These are phyloP conservation scores for Heterobasidion occidentale DNA, from an alignment of 1,284 basidiomycete genomes.

Conservation along the genomic window DNA sequence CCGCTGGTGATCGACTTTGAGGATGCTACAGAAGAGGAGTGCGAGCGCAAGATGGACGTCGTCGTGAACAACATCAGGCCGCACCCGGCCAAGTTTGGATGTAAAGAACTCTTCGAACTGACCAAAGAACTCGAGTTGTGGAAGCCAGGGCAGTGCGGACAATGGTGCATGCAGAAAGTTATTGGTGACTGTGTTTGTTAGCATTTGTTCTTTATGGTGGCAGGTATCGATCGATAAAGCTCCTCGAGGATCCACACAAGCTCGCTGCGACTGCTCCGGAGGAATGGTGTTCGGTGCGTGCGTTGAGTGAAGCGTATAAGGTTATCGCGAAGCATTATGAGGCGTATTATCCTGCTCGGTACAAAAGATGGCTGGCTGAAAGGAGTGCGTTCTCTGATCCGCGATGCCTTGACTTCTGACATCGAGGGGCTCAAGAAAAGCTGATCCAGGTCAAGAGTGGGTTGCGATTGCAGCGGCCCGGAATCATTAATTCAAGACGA, in stretches of 20 bases:
- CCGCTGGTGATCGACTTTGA: too few relatives aligned
- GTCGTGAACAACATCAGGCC: not conserved
- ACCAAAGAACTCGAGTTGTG: not conserved
- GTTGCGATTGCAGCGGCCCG: too few relatives aligned
- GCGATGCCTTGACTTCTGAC: too few relatives aligned
- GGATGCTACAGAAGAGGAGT: too few relatives aligned
- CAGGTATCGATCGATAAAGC: not conserved
- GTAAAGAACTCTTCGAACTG: not conserved
- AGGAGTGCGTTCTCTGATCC: not conserved
- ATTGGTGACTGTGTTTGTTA: not conserved
- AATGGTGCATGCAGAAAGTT: not conserved
- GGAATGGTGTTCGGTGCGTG: not conserved
- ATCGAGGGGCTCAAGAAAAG: too few relatives aligned
- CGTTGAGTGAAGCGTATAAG: not conserved
- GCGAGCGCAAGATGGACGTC: too few relatives aligned
- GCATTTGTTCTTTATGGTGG: too few relatives aligned
- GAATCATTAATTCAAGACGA: too few relatives aligned
- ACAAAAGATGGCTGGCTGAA: not conserved
- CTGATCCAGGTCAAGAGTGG: too few relatives aligned
- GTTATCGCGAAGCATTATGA: not conserved
- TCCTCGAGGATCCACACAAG: not conserved
- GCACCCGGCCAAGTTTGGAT: not conserved
- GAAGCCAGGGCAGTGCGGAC: not conserved
- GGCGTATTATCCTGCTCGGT: not conserved
- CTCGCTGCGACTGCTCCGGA: not conserved